Base-by-base conservation (phyloP, 768 basidiomycete genomes). In the Amanita molliuscula region DNA sequence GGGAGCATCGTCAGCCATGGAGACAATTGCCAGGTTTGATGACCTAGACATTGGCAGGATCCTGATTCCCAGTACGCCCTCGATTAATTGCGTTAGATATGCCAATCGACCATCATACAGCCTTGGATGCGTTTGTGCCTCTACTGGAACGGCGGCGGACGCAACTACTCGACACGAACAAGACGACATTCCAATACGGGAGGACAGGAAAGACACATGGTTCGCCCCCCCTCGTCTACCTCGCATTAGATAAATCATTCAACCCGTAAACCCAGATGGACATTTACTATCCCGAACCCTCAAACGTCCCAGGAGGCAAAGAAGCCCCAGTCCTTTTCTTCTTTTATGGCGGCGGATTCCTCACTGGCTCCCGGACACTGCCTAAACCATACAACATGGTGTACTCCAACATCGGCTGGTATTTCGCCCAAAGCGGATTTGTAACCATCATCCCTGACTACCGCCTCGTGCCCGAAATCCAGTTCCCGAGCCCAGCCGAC, bases 381-480 rank as follows among this genome's bases (percentile, higher is more conserved):
- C 65, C 72, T 1, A 62, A 70, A 7, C 73, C 79, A 0, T 67
- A 67, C 38, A 72, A 76, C 38, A 69, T 82, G 42, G 67, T 61
- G 8, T 84, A 83, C 57, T 67, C 69, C n/a, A 74, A 73, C 51
- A 55, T 84, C 6, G 83, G 76, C 0, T 65, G 79, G 3, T 85
- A 76, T 67, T 86, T 78, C 61, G 78, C 82, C 0, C 66, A 68
- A 7, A 68, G 62, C 13, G 82, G 82, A 0, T 74, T 81, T 63
- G 53, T 83, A 54, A 76, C 76, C n/a, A 65, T 84, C 55, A 78
- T 86, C 54, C 73, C 83, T 0, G 81, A 86, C 64, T 85, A 86
- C 55, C 77, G 81, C 0, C 73, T 86, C 35, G 74, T 74, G 3
- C 82, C 82, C 4, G 58, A 73, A 26, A 73, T 72, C 50, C 67